phyloP scores from a whole-genome alignment of 2,329 filamentous ascomycete species.

The Aspergillus sp. region DNA sequence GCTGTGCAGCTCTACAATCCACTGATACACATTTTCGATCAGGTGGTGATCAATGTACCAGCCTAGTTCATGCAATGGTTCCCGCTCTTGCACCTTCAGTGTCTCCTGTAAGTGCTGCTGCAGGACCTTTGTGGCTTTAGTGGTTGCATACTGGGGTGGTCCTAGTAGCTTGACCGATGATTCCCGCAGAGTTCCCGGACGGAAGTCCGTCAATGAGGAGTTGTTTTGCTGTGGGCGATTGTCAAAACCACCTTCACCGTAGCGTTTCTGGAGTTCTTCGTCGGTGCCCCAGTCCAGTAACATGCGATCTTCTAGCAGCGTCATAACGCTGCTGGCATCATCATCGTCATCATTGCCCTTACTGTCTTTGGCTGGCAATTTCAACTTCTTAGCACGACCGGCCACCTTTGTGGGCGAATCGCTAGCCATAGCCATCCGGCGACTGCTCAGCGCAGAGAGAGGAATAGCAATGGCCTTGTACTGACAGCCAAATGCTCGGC shows the following conservation, averaged over 20 bases:
- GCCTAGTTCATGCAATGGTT: slow-evolving; percentile 66
- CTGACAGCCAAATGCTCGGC: slow-evolving; percentile 42
- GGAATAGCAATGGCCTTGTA: slow-evolving; percentile 50
- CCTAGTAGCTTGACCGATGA: slow-evolving; percentile 63
- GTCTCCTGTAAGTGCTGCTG: slow-evolving; percentile 65
- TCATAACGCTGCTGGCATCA: slow-evolving; percentile 49
- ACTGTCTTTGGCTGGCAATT: not conserved
- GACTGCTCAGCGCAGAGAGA: slow-evolving; percentile 49
- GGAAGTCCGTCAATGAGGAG: slow-evolving; percentile 56
- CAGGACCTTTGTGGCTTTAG: slow-evolving; percentile 60
- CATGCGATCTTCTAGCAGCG: slow-evolving; percentile 47
- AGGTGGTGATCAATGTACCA: slow-evolving; percentile 75
- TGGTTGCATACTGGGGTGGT: slow-evolving; percentile 64
- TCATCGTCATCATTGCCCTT: slow-evolving; percentile 28
- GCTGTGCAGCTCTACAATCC: slow-evolving; percentile 86
- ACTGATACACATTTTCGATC: slow-evolving; percentile 78
- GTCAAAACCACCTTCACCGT: slow-evolving; percentile 7
- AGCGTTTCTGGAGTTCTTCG: not conserved
- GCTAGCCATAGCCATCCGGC: slow-evolving; percentile 33
- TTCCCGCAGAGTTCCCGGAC: slow-evolving; percentile 65
- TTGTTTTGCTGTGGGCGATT: not conserved
- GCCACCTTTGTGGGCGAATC: not conserved
- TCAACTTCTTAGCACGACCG: not conserved
- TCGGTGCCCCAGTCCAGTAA: slow-evolving; percentile 42
- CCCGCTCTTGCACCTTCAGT: slow-evolving; percentile 62